Evolutionary conservation across 306 rosid species (phyloP).

Genomic region (Quercus bicolor): DNA sequence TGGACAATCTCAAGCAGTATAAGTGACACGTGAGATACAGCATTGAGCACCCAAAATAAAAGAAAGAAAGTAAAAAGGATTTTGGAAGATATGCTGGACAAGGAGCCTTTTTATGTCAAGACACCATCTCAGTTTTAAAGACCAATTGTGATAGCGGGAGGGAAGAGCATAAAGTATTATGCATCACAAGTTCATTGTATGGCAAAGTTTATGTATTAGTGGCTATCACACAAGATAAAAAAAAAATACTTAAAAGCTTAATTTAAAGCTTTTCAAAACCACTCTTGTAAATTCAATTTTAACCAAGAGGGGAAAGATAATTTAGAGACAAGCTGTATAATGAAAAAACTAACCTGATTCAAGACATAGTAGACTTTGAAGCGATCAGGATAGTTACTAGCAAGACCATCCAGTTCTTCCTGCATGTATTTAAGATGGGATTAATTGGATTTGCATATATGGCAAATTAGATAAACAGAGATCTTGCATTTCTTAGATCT

Average conservation of each 20-base stretch:
- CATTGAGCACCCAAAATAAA: not conserved
- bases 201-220: not conserved
- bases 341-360: slow-evolving; percentile 63
- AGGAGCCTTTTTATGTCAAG: not conserved
- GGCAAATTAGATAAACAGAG: not conserved
- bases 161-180: not conserved
- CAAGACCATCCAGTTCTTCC: slow-evolving; percentile 84
- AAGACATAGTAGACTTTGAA: slow-evolving; percentile 73
- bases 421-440: slow-evolving; percentile 29
- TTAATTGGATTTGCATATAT: not conserved
- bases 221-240: not conserved
- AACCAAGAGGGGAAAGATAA: not conserved
- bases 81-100: not conserved
- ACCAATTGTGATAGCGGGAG: not conserved
- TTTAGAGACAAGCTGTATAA: slow-evolving; percentile 10
- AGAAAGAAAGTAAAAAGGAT: not conserved
- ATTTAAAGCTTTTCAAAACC: not conserved
- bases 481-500: not conserved
- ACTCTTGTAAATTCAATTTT: not conserved
- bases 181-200: not conserved
- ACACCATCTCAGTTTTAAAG: no score
- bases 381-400: slow-evolving; percentile 59
- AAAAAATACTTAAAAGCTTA: not conserved
- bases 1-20: not conserved
- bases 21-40: not conserved